phyloP scores from a whole-genome alignment of 441 rosid genomes.

The Caryocar brasiliense region DNA sequence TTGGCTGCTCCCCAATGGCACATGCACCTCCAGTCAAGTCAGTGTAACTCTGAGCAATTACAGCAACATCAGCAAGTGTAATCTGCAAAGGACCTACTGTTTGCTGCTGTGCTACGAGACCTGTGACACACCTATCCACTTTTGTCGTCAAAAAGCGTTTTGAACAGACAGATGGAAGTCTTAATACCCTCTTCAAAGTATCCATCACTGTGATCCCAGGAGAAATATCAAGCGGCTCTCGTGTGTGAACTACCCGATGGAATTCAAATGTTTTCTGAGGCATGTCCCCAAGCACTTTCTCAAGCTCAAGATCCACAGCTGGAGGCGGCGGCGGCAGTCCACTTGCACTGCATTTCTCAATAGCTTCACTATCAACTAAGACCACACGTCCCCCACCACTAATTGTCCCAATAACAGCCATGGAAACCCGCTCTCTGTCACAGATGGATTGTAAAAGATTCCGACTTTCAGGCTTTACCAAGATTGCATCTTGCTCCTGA shows the following conservation, averaged over 20 bases:
- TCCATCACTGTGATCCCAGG: slow-evolving; percentile 78
- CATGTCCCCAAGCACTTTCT: slow-evolving; percentile 94
- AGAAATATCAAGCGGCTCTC: slow-evolving; percentile 80
- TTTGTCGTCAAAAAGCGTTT: slow-evolving; percentile 86
- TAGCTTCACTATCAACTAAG: slow-evolving; percentile 58
- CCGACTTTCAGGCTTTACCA: slow-evolving; percentile 78
- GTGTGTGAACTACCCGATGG: slow-evolving; percentile 33
- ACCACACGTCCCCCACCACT: slow-evolving; percentile 69
- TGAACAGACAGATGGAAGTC: slow-evolving; percentile 78
- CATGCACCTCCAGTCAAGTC: slow-evolving; percentile 84
- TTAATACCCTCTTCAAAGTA: slow-evolving; percentile 71
- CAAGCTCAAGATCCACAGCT: slow-evolving; percentile 87
- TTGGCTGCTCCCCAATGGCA: slow-evolving; percentile 90
- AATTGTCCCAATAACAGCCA: slow-evolving; percentile 87
- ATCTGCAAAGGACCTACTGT: slow-evolving; percentile 92
- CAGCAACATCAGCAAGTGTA: slow-evolving; percentile 90
- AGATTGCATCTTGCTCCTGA: slow-evolving; percentile 96
- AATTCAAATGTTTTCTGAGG: slow-evolving; percentile 84
- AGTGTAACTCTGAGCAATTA: slow-evolving; percentile 76
- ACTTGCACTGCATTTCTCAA: slow-evolving; percentile 33
- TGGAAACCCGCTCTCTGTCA: slow-evolving; percentile 82
- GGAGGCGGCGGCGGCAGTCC: slow-evolving; percentile 78
- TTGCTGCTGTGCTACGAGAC: slow-evolving; percentile 97
- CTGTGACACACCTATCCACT: slow-evolving; percentile 92
- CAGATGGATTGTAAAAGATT: slow-evolving; percentile 63